phyloP scores from a whole-genome alignment of 768 basidiomycete species.

The Myochromella boudieri region DNA sequence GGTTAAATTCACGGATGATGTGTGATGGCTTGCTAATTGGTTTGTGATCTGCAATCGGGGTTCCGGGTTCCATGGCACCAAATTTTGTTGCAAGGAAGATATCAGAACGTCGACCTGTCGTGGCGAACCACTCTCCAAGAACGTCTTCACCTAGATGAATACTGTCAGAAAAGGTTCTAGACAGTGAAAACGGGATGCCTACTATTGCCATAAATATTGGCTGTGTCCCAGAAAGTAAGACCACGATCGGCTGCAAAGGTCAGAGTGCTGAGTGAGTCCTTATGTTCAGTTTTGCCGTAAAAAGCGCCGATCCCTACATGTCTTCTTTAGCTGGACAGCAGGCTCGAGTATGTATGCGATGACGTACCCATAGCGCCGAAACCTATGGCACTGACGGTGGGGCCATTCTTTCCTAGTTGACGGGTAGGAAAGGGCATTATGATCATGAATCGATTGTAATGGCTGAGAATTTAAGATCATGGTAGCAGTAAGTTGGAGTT shows the following conservation, averaged over 20 bases:
- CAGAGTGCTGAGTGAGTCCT: constrained; percentile 16
- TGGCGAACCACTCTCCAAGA: constrained; percentile 38
- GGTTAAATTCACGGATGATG: constrained; percentile 34
- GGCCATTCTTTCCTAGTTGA: constrained; percentile 25
- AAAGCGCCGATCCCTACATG: constrained; percentile 20
- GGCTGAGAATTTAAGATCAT: too few species aligned
- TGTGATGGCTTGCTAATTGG: constrained; percentile 23
- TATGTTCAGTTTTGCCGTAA: constrained; percentile 20
- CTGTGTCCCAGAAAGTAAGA: constrained; percentile 47
- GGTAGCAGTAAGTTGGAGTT: too few species aligned
- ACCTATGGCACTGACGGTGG: constrained; percentile 26
- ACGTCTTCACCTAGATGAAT: constrained; percentile 9
- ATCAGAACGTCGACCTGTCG: constrained; percentile 47
- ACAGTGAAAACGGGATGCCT: constrained; percentile 29
- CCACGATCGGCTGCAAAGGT: constrained; percentile 23
- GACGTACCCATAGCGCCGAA: constrained; percentile 25
- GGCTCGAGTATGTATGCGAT: background rate
- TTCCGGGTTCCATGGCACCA: constrained; percentile 7
- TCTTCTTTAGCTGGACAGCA: background rate
- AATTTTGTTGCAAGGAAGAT: constrained; percentile 66
- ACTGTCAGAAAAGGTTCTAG: constrained; percentile 25
- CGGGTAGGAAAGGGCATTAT: constrained; percentile 21
- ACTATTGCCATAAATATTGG: constrained; percentile 45
- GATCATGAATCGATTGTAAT: too few species aligned
- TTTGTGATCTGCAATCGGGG: constrained; percentile 30